Evolutionary conservation across 805 yeast genomes (phyloP), one percentile per base, ranked within the genome.

Genomic region (Cyberlindnera americana): DNA sequence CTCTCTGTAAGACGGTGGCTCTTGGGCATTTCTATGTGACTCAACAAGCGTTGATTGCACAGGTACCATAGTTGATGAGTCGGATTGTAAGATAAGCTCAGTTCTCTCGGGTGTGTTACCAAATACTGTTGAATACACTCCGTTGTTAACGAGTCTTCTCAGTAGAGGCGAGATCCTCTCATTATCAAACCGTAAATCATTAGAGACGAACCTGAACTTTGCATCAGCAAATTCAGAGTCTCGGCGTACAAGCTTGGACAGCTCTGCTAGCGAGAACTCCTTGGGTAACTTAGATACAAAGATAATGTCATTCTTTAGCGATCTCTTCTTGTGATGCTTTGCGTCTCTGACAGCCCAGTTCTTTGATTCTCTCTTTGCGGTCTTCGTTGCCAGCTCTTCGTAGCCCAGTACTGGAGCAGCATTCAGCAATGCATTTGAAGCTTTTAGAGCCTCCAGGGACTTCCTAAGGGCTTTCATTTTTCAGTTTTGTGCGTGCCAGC

Each of bases 71-170:
- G n/a, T n/a, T n/a, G n/a, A n/a, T n/a, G n/a, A n/a, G n/a, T n/a
- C n/a, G 25, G 31, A 17, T 5, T 31, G 13, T 6, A 48, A 29
- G 19, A 38, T 11, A 21, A 15, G 26, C 7, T 9, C 3, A 3
- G 38, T 29, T 27, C 39, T 48, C 13, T 38, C 30, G 12, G 47
- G 46, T 3, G 46, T 39, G 34, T 53, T 52, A 32, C 40, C 41
- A 13, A 40, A 42, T 3, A 52, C 49, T 5, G 49, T 45, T 32
- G 44, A 50, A 29, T 36, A 35, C 3, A 50, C 2, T 0, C 49
- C 50, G 26, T 53, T 53, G 45, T 50, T 53, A 38, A 52, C 23
- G 9, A 53, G 34, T 17, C 50, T 29, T 34, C 50, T 30, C 6
- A 49, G 14, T 18, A 37, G 13, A 5, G 55, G 52, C 10, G 49